Conservation (phyloP, 345 rosid genomes). For the Crucihimalaya himalaica region DNA sequence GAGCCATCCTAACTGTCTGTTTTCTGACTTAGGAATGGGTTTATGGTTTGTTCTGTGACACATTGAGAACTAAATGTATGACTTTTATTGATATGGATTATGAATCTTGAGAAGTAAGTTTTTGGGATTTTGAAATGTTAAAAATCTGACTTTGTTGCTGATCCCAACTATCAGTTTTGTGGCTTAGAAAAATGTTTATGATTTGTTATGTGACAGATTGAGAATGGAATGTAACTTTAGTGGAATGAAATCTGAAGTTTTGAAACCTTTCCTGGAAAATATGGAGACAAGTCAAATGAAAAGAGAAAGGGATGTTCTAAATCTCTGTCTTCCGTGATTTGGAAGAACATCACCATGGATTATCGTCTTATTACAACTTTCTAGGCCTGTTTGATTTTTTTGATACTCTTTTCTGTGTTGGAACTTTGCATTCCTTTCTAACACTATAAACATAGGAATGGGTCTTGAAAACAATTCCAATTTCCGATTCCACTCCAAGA, state of each 20-base stretch:
- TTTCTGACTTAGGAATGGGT: background rate
- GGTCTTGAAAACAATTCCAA: conserved; percentile 17
- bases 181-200: background rate
- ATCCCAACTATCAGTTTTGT: background rate
- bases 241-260: conserved; percentile 3
- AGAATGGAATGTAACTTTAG: conserved; percentile 6
- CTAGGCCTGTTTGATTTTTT: background rate
- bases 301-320: background rate
- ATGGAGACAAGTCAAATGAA: background rate
- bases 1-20: background rate
- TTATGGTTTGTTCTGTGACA: conserved; percentile 6
- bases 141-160: conserved; percentile 9
- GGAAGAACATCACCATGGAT: conserved; percentile 9
- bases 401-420: background rate
- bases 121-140: background rate
- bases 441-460: conserved; percentile 33
- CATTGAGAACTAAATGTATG: background rate
- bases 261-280: background rate
- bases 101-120: conserved; percentile 1
- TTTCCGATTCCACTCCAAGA: conserved; percentile 27
- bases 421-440: conserved; percentile 19
- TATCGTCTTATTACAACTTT: conserved; percentile 15
- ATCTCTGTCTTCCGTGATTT: background rate
- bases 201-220: background rate
- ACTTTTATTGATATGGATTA: background rate